Base-by-base conservation (phyloP, 306 rosid species). In the Fagus sylvatica region DNA sequence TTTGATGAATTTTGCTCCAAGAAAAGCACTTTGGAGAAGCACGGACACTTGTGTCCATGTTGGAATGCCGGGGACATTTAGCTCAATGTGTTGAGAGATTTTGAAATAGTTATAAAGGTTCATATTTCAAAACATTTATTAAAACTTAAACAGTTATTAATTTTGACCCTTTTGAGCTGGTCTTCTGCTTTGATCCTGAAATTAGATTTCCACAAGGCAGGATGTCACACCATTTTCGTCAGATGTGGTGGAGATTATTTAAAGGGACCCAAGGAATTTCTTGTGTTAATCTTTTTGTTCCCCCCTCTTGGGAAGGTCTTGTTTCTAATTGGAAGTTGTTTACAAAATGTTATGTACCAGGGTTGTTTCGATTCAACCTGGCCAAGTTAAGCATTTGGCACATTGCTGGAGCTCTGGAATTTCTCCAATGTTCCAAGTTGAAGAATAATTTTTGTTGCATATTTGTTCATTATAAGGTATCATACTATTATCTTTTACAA, bases 331-430 rank as follows among this genome's bases (percentile, higher is more conserved):
- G 32, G 54, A 77, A 76, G 65, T 78, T 71, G 66, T 73, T 71
- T n/a, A 54, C 69, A 46, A 69, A 70, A 49, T 61, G 32, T 67
- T 76, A 43, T 81, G 68, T 76, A 61, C 42, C 87, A 96, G 99
- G 99, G 99, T 37, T 98, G 99, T 84, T 96, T 96, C 90, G 91
- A 62, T 93, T 79, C 89, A 83, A 84, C 88, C 93, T 30, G 97
- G 97, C 13, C 88, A 96, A 56, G 97, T 93, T 74, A 85, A 83
- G 96, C 98, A 46, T 96, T 96, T 69, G 99, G 99, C 76, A 96
- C 93, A 91, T 96, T 75, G 99, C 99, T 66, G 99, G 99, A 84
- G 99, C 76, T 93, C 99, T 53, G 99, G 99, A 81, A 96, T 96
- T 71, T 93, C 99, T 71, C 99, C 99, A 78, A 96, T 96, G 99